Base-by-base conservation (phyloP, 805 yeast genomes). In the Clavispora santaluciae region DNA sequence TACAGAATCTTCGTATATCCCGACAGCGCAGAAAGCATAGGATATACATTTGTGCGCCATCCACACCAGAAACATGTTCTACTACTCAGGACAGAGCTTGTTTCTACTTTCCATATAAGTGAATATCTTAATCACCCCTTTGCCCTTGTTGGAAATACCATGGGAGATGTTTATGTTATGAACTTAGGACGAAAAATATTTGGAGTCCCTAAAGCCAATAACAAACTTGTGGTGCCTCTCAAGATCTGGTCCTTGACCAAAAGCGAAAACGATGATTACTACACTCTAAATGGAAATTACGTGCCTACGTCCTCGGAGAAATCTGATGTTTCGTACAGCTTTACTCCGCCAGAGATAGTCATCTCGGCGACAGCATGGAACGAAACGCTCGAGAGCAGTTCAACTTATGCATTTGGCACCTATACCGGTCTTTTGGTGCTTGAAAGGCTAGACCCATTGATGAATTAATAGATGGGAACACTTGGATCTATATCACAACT, bases 291-390 rank as follows among this genome's bases (percentile, higher is more conserved):
- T 6, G 63, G 64, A 20, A 59, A 58, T 48, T 62, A 59, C 38
- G 58, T 53, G 22, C 55, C 56, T 24, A 55, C 60, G 7, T 50
- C 65, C 1, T 52, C 64, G 5, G 72, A 66, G 17, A 49, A 42
- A 48, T 21, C 59, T 42, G 44, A 47, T 17, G 39, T 64, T 45
- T 49, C 60, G 42, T 46, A 48, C 5, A 53, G 64, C 11, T 50
- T 74, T 4, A 70, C 70, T 38, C 80, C 86, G 1, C 68, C 73
- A 4, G 73, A 75, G 11, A 70, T 79, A 2, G 57, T 66, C 12
- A 60, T 84, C 6, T 69, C 79, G 0, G 49, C 74, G 2, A 38
- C 76, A 1, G 72, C 72, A 18, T 85, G 91, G 93, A 75, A 74
- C 55, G 82, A 76, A 41, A 69, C 65, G 37, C 35, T 55, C 3